Evolutionary conservation across 2,329 filamentous ascomycete genomes (phyloP).

Genomic region (Calonectria pteridis): DNA sequence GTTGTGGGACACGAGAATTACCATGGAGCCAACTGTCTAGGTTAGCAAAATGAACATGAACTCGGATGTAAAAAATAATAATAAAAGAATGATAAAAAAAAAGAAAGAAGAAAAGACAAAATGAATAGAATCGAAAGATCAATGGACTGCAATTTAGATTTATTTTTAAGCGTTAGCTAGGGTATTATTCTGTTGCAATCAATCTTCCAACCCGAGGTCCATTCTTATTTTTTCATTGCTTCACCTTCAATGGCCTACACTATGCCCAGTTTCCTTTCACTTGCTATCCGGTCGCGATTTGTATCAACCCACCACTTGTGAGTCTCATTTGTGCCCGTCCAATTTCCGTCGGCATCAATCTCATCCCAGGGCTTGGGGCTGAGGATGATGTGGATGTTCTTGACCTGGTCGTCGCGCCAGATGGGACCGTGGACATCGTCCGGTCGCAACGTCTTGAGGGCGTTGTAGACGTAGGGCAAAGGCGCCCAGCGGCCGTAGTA

Average conservation of each 20-base stretch:
- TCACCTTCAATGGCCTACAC: not conserved
- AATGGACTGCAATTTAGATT: not conserved
- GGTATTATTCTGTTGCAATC: not conserved
- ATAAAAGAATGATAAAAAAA: not conserved
- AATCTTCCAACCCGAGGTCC: not conserved
- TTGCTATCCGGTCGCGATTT: slow-evolving; percentile 58
- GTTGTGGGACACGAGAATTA: not conserved
- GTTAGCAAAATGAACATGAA: not conserved
- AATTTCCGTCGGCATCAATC: slow-evolving; percentile 57
- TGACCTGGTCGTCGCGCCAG: slow-evolving; percentile 69
- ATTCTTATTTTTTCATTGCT: not conserved
- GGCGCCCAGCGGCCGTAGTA: slow-evolving; percentile 69
- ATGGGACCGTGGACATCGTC: slow-evolving; percentile 65
- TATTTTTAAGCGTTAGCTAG: not conserved
- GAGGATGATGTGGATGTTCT: slow-evolving; percentile 73
- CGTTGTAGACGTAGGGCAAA: slow-evolving; percentile 72
- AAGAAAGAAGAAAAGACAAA: not conserved
- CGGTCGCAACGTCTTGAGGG: slow-evolving; percentile 70
- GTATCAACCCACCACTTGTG: slow-evolving; percentile 69
- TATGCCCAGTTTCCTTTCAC: slow-evolving; percentile 57
- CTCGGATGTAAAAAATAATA: too few species aligned
- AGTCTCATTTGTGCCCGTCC: slow-evolving; percentile 59
- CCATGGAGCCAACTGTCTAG: not conserved
- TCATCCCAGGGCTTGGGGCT: slow-evolving; percentile 73
- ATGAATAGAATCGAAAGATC: not conserved